Conservation (phyloP, 768 basidiomycete genomes). For the Hericium coralloides region DNA sequence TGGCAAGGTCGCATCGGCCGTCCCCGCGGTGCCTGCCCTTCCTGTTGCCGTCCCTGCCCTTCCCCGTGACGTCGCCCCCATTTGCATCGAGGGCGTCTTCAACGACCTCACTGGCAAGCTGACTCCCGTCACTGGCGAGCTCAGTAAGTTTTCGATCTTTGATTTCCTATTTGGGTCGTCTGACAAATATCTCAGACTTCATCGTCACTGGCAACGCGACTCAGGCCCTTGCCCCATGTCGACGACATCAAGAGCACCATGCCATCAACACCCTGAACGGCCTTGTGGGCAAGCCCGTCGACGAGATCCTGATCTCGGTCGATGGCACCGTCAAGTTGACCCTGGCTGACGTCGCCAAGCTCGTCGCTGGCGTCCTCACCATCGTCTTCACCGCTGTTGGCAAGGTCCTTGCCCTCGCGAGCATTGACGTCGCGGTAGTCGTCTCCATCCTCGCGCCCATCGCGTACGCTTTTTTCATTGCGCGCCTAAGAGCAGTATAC, state of each 20-base stretch:
- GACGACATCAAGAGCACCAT: neutral
- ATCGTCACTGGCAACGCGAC: neutral
- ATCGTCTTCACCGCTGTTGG: neutral
- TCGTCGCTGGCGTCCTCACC: neutral
- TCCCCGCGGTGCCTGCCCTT: neutral
- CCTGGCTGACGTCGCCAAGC: neutral
- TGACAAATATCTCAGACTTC: neutral
- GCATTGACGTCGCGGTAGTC: neutral
- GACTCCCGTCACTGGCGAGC: slow-evolving; percentile 8
- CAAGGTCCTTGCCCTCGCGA: neutral
- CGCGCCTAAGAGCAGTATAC: neutral
- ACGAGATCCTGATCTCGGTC: neutral
- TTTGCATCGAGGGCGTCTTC: slow-evolving; percentile 15
- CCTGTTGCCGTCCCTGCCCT: neutral
- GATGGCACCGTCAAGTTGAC: neutral
- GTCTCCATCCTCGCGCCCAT: neutral
- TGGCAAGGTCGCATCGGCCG: slow-evolving; percentile 3
- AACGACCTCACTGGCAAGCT: slow-evolving; percentile 11
- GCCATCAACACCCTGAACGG: neutral
- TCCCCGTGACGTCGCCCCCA: neutral
- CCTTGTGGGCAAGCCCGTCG: neutral
- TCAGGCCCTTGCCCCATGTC: neutral
- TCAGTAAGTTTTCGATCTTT: slow-evolving; percentile 21
- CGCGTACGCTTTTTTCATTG: neutral
- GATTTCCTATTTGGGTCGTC: too few relatives aligned